These are phyloP conservation scores for Solanum commersonii DNA, from an alignment of 257 asterid genomes.

Conservation along the genomic window DNA sequence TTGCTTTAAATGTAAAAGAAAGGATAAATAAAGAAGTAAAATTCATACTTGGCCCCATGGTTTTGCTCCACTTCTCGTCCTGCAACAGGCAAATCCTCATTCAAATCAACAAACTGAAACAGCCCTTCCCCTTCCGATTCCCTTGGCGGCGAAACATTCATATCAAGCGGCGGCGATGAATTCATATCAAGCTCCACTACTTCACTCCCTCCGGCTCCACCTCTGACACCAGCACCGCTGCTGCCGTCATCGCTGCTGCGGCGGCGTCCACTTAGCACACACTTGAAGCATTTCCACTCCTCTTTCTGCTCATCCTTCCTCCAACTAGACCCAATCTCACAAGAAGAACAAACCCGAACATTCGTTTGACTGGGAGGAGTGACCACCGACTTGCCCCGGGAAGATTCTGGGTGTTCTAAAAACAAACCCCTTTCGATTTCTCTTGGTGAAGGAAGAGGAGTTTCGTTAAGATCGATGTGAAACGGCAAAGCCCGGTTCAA, in stretches of 20 bases:
- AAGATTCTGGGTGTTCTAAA: not conserved
- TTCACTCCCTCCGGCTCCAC: slow-evolving; percentile 3
- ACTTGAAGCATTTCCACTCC: slow-evolving; percentile 57
- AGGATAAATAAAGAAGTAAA: slow-evolving; percentile 9
- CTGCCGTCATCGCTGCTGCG: not conserved
- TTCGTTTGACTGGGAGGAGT: not conserved
- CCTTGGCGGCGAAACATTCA: slow-evolving; percentile 55
- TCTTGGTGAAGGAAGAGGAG: slow-evolving; percentile 62
- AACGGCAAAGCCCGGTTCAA: slow-evolving; percentile 28
- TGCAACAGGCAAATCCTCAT: slow-evolving; percentile 19
- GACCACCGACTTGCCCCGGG: not conserved
- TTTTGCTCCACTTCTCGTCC: slow-evolving; percentile 18
- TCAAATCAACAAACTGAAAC: slow-evolving; percentile 6
- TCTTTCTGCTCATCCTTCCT: slow-evolving; percentile 26
- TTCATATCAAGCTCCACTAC: slow-evolving; percentile 47
- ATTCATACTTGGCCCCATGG: slow-evolving; percentile 40
- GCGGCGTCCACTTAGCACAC: slow-evolving; percentile 26
- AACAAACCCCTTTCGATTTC: slow-evolving; percentile 11
- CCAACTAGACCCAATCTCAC: slow-evolving; percentile 19
- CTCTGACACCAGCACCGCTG: not conserved
- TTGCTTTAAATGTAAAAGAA: not conserved
- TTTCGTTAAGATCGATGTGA: slow-evolving; percentile 61
- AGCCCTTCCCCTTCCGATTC: slow-evolving; percentile 31
- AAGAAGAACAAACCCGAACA: not conserved
- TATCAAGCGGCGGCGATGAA: slow-evolving; percentile 13